Base-by-base conservation (phyloP, 768 basidiomycete genomes). In the Rhodotorula babjevae region DNA sequence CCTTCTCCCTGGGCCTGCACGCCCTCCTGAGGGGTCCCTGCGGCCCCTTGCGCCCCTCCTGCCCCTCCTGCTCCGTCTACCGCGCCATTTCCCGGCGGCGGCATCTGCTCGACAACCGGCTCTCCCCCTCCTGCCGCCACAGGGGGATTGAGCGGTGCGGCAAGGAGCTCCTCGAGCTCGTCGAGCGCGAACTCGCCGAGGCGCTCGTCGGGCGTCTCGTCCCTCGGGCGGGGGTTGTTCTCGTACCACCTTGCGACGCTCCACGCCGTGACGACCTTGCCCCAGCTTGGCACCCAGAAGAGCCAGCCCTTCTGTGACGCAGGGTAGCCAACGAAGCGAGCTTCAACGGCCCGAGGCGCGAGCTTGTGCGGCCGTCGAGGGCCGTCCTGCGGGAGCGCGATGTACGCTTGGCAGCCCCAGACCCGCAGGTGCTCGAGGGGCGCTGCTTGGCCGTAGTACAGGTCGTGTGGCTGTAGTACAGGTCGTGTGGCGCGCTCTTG, bases 241-340 rank as follows among this genome's bases (percentile, higher is more conserved):
- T 40, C 46, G 29, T 5, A 29, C 46, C 52, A 27, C 36, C 52
- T 27, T 7, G 18, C 47, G 19, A 58, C 44, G 40, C 11, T 33
- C 27, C 40, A 59, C 62, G 6, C 4, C 3, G 36, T 23, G 27
- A 81, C 67, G 11, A 76, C 68, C 72, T 77, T 78, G 59, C 77
- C 72, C 3, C 78, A 81, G 21, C 55, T 63, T 15, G 82, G 80
- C 59, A 82, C 78, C 57, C 79, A 83, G 70, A 84, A 81, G 40
- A 69, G 61, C 80, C 82, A 84, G 2, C 79, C 83, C 40, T 81
- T 80, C 44, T 78, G 77, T 10, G 78, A 78, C 36, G 52, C 40
- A 0, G 80, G 77, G 68, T 84, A 84, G 1, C 83, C 83, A 68
- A 84, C 65, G 68, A 84, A 83, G 19, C 83, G 69, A 33, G 81